Percentiles rank a stretch among this genome's conserved stretches.
phyloP scores from a whole-genome alignment of 106 monocot genomes.

The Acorus gramineus region DNA sequence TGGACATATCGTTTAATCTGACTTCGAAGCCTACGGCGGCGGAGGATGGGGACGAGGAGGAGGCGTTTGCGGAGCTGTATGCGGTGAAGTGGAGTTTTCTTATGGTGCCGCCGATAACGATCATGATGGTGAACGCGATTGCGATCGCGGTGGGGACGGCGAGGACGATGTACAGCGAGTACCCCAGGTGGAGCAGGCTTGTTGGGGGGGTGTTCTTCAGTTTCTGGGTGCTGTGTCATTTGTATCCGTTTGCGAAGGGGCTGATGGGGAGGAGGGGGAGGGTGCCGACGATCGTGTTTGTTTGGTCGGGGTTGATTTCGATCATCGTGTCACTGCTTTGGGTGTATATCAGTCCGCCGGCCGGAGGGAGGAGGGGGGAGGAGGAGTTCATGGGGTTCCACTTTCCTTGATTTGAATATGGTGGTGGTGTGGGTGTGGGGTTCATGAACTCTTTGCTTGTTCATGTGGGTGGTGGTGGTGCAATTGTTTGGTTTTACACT shows the following conservation, averaged over 20 bases:
- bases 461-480: too few species aligned
- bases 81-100: slow-evolving; percentile 79
- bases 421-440: too few species aligned
- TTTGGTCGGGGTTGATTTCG: slow-evolving; percentile 84
- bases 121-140: slow-evolving; percentile 93
- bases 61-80: slow-evolving; percentile 68
- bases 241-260: slow-evolving; percentile 92
- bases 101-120: slow-evolving; percentile 92
- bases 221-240: slow-evolving; percentile 91
- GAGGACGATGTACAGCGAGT: slow-evolving; percentile 76
- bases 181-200: slow-evolving; percentile 84
- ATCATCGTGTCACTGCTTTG: slow-evolving; percentile 71
- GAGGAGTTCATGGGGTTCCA: slow-evolving; percentile 41
- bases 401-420: slow-evolving; percentile 18
- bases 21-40: slow-evolving; percentile 54
- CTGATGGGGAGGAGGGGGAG: slow-evolving; percentile 86
- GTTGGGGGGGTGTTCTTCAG: slow-evolving; percentile 92
- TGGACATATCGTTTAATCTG: slow-evolving; percentile 87
- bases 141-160: slow-evolving; percentile 64
- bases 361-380: slow-evolving; percentile 34
- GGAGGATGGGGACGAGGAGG: slow-evolving; percentile 33
- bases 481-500: too few species aligned
- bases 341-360: slow-evolving; percentile 82
- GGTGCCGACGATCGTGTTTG: slow-evolving; percentile 81
- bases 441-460: too few species aligned